Evolutionary conservation across 2,329 filamentous ascomycete genomes (phyloP), one percentile per base, ranked within the genome.

Genomic region (Beauveria bassiana): DNA sequence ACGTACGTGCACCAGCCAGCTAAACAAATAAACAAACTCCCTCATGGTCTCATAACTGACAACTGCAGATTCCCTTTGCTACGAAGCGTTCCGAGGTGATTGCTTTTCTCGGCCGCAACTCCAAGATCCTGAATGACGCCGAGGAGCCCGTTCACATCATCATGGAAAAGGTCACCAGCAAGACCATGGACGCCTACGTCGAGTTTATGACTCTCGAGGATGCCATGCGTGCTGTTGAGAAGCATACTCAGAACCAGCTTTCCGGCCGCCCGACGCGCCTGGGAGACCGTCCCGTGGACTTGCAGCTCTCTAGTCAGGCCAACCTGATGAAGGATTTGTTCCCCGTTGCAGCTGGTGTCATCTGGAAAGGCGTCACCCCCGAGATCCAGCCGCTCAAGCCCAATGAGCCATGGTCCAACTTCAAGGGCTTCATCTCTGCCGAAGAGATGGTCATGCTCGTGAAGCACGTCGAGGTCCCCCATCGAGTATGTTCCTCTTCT

Each of bases 401-500:
- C 2, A n/a, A 66, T 50, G 71, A 78, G 66, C 74, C 79, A 6
- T 80, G 80, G 78, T 73, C 76, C 18, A 78, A 77, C 47, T 87
- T 87, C 72, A 81, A 81, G 64, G 80, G 83, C 14, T 87, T 88
- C 66, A 73, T 88, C 38, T 81, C 79, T 0, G 77, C 78, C 28
- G 86, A 88, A 70, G 85, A 88, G 71, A 79, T 88, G 76, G 77
- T 79, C 0, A 83, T 87, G 81, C 76, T 88, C 10, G 75, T 81
- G 60, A 86, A 86, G 73, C 84, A 87, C 69, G 82, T 84, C 3
- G 84, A 88, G 67, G 77, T 80, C 2, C 82, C 84, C 3, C 77
- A 82, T 62, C 80, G 85, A n/a, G 85, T 87, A 75, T 75, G 83
- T 80, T 6, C 6, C 9, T 22, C 14, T 12, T 12, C 10, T 9